Percentiles rank a stretch among this genome's conserved stretches.
phyloP scores from a whole-genome alignment of 2,329 filamentous ascomycete species.

The Whalleya microplaca region DNA sequence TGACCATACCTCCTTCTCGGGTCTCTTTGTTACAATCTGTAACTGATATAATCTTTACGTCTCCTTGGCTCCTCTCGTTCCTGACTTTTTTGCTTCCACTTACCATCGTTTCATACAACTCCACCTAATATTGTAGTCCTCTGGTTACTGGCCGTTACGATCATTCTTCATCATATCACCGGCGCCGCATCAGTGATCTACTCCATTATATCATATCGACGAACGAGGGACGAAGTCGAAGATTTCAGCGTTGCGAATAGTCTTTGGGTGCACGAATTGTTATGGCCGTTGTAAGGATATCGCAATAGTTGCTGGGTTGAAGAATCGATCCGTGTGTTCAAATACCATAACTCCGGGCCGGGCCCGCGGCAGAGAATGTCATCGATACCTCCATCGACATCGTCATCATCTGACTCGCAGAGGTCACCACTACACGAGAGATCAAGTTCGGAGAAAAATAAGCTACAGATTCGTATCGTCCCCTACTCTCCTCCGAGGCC shows the following conservation, averaged over 20 bases:
- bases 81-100: conserved; percentile 14
- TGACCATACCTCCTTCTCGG: conserved; percentile 23
- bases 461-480: conserved; percentile 50
- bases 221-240: conserved; percentile 14
- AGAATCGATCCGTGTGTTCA: conserved; percentile 16
- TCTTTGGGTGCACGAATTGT: conserved; percentile 19
- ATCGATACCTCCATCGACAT: conserved; percentile 31
- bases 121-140: conserved; percentile 20
- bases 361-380: conserved; percentile 37
- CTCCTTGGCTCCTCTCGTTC: conserved; percentile 27
- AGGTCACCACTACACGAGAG: conserved; percentile 44
- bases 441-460: conserved; percentile 46
- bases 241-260: conserved; percentile 4
- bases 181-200: conserved; percentile 21
- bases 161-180: conserved; percentile 19
- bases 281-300: conserved; percentile 29
- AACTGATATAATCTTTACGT: conserved; percentile 29
- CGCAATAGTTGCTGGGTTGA: conserved; percentile 23
- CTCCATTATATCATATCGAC: conserved; percentile 11
- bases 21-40: conserved; percentile 18
- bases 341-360: conserved; percentile 23
- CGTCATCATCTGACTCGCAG: conserved; percentile 29
- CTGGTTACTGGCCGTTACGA: conserved; percentile 13
- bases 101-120: conserved; percentile 9
- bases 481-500: conserved; percentile 51